phyloP scores from a whole-genome alignment of 441 rosid genomes.

The Raphanus hybrid region DNA sequence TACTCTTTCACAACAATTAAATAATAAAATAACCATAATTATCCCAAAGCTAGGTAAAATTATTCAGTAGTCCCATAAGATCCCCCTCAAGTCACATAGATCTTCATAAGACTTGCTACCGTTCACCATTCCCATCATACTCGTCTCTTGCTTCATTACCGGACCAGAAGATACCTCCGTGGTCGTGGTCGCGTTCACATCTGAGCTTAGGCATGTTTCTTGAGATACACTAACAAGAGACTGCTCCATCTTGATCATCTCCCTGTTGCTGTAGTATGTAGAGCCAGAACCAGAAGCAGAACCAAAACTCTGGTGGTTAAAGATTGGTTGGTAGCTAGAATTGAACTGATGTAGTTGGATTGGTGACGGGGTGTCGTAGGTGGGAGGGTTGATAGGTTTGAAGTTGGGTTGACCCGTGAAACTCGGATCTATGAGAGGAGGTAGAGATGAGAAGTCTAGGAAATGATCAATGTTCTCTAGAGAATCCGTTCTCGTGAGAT shows the following conservation, averaged over 20 bases:
- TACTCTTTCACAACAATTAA: slow-evolving; percentile 29
- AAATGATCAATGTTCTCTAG: slow-evolving; percentile 53
- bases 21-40: slow-evolving; percentile 22
- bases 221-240: slow-evolving; percentile 58
- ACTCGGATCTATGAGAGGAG: slow-evolving; percentile 74
- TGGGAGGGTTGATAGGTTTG: slow-evolving; percentile 39
- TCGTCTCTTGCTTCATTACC: slow-evolving; percentile 50
- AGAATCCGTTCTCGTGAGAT: slow-evolving; percentile 55
- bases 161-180: slow-evolving; percentile 66
- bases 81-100: slow-evolving; percentile 30
- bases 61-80: slow-evolving; percentile 30
- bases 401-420: slow-evolving; percentile 25
- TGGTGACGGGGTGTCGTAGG: slow-evolving; percentile 36
- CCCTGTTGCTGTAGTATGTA: slow-evolving; percentile 13
- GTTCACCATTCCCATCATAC: slow-evolving; percentile 23
- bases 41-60: background rate
- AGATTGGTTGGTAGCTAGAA: slow-evolving; percentile 39
- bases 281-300: slow-evolving; percentile 25
- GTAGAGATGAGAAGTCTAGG: slow-evolving; percentile 64
- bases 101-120: slow-evolving; percentile 34
- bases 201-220: slow-evolving; percentile 79
- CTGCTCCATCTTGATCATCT: slow-evolving; percentile 64
- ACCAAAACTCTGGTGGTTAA: slow-evolving; percentile 24
- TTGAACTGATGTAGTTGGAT: slow-evolving; percentile 30
- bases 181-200: slow-evolving; percentile 55